A percentile compares a stretch with the other conserved stretches of the same genome.
phyloP scores from a whole-genome alignment of 371 early-diverging fungal genomes.

The Basidiobolus heterosporus region DNA sequence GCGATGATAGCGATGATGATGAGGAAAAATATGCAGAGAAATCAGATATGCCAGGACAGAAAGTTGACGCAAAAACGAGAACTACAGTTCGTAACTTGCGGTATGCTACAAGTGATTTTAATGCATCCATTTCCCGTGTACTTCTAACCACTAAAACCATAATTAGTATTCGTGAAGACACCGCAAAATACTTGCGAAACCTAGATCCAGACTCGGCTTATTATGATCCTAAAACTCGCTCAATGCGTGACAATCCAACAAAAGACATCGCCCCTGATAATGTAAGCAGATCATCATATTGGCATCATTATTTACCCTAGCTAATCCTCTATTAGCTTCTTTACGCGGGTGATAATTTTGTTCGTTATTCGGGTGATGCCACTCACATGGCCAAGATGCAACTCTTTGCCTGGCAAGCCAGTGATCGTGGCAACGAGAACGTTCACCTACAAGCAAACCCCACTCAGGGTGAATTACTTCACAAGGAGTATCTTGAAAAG shows the following conservation, averaged over 20 bases:
- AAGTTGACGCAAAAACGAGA: conserved; percentile 75
- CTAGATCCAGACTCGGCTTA: conserved; percentile 85
- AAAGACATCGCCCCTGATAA: conserved; percentile 41
- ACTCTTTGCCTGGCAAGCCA: conserved; percentile 84
- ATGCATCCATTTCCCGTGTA: background rate
- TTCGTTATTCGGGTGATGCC: conserved; percentile 71
- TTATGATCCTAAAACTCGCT: conserved; percentile 96
- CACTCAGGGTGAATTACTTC: conserved; percentile 77
- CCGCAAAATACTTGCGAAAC: conserved; percentile 91
- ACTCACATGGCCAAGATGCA: conserved; percentile 66
- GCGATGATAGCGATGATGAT: conserved; percentile 61
- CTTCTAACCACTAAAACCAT: background rate
- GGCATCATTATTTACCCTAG: background rate
- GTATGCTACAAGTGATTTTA: conserved; percentile 10
- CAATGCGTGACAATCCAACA: conserved; percentile 92
- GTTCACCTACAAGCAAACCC: conserved; percentile 89
- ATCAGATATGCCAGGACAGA: conserved; percentile 80
- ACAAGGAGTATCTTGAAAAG: conserved; percentile 69
- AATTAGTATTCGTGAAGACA: conserved; percentile 89
- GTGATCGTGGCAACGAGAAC: conserved; percentile 54
- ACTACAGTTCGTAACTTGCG: conserved; percentile 90
- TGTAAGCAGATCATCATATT: conserved; percentile 4
- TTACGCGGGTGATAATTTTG: conserved; percentile 85
- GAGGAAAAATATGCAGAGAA: conserved; percentile 85
- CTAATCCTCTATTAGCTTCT: conserved; percentile 9